Conservation (phyloP, 805 yeast genomes). For the Barnettozyma californica region DNA sequence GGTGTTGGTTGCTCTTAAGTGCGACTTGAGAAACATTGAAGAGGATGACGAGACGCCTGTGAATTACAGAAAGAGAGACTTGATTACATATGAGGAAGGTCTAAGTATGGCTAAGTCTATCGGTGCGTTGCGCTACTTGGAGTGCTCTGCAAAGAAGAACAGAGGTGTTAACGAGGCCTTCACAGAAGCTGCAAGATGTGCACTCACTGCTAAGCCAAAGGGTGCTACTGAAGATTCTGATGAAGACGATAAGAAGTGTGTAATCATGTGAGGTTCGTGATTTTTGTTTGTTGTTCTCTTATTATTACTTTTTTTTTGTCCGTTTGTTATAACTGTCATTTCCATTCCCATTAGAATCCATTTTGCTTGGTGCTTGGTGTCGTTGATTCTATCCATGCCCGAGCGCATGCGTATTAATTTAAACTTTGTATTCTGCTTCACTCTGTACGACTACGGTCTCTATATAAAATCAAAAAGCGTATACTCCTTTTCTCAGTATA, state of each 20-base stretch:
- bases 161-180: conserved; percentile 99
- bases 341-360: background rate
- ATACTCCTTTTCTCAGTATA: background rate
- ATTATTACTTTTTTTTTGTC: background rate
- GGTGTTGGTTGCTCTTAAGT: conserved; percentile 89
- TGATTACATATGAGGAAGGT: conserved; percentile 91
- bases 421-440: background rate
- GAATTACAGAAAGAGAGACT: conserved; percentile 30
- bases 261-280: conserved; percentile 32
- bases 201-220: conserved; percentile 81
- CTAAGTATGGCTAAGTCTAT: conserved; percentile 85
- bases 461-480: background rate
- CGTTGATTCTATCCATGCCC: background rate
- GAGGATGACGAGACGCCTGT: conserved; percentile 29
- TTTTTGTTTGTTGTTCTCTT: background rate
- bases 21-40: conserved; percentile 77
- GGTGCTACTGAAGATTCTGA: conserved; percentile 49
- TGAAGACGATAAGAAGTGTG: conserved; percentile 31
- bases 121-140: conserved; percentile 91
- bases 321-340: background rate
- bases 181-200: conserved; percentile 97
- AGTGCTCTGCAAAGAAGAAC: conserved; percentile 94
- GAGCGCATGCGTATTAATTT: background rate
- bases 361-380: background rate
- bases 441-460: background rate